A percentile compares a stretch with the other conserved stretches of the same genome.
phyloP scores from a whole-genome alignment of 345 rosid genomes.

The Sonneratia caseolaris region DNA sequence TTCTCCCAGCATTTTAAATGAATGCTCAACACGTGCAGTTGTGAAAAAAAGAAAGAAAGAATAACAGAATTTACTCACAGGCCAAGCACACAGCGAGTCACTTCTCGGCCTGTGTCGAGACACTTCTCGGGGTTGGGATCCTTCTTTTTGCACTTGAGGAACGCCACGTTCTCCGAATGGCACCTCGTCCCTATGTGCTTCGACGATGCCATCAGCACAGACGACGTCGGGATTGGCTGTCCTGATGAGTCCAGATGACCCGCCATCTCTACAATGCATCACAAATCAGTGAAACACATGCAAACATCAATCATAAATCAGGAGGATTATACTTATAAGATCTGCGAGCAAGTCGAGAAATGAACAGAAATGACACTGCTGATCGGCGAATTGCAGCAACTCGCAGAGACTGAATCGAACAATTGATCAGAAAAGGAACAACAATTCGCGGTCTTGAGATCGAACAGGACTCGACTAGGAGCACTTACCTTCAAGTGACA shows the following conservation, averaged over 20 bases:
- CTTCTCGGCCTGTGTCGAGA: constrained; percentile 85
- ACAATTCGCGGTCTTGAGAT: not conserved
- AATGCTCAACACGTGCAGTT: not conserved
- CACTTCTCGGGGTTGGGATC: constrained; percentile 98
- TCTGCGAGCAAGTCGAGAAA: not conserved
- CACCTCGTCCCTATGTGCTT: constrained; percentile 73
- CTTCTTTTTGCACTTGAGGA: constrained; percentile 93
- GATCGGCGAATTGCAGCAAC: not conserved
- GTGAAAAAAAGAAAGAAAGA: not conserved
- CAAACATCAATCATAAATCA: not conserved
- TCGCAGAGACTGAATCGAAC: not conserved
- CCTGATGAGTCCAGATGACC: constrained; percentile 60
- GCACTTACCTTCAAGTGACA: not conserved
- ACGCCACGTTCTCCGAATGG: constrained; percentile 64
- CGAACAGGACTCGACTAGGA: not conserved
- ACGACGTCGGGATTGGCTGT: constrained; percentile 87
- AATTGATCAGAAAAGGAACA: not conserved
- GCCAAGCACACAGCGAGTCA: constrained; percentile 91
- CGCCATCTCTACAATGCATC: constrained; percentile 39
- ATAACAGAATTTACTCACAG: constrained; percentile 34
- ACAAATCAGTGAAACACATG: not conserved
- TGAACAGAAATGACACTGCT: not conserved
- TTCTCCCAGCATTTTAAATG: not conserved
- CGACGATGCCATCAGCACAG: constrained; percentile 82
- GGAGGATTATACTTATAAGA: not conserved